Conservation (phyloP, 2,329 filamentous ascomycete species). For the Ophiostoma montium region DNA sequence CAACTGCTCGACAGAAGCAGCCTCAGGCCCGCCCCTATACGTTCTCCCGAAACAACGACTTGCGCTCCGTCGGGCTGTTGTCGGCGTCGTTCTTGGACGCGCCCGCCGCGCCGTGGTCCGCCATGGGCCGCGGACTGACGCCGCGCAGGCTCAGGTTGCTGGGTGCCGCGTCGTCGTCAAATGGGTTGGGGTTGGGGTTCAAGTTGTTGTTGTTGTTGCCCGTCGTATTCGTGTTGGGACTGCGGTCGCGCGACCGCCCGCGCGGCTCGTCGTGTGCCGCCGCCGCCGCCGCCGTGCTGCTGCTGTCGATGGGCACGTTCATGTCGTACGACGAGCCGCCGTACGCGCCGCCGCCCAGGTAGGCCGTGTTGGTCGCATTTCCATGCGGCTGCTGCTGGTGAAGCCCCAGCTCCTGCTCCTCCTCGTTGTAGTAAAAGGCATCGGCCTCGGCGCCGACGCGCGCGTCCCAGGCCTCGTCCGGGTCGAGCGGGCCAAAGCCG, state of each 20-base stretch:
- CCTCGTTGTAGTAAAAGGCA: slow-evolving; percentile 47
- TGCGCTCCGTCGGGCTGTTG: slow-evolving; percentile 53
- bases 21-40: slow-evolving; percentile 29
- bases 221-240: slow-evolving; percentile 15
- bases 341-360: slow-evolving; percentile 6
- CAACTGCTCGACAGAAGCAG: neutral
- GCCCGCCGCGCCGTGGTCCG: slow-evolving; percentile 24
- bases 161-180: slow-evolving; percentile 46
- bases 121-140: slow-evolving; percentile 61
- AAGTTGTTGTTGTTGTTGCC: too few relatives aligned
- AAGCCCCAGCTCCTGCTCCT: slow-evolving; percentile 58
- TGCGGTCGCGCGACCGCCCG: slow-evolving; percentile 30
- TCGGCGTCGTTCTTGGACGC: slow-evolving; percentile 25
- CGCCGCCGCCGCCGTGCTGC: slow-evolving; percentile 12
- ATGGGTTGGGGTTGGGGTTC: slow-evolving; percentile 46
- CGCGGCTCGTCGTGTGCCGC: slow-evolving; percentile 18
- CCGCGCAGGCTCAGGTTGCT: slow-evolving; percentile 51
- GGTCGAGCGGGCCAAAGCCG: slow-evolving; percentile 47
- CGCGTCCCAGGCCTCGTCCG: slow-evolving; percentile 76
- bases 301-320: slow-evolving; percentile 27
- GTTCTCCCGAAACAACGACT: slow-evolving; percentile 57
- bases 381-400: slow-evolving; percentile 13
- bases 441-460: slow-evolving; percentile 63
- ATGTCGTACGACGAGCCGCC: slow-evolving; percentile 31
- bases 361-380: slow-evolving; percentile 9